Conservation (phyloP, 179 eudicot species). For the Gypsophila paniculata region DNA sequence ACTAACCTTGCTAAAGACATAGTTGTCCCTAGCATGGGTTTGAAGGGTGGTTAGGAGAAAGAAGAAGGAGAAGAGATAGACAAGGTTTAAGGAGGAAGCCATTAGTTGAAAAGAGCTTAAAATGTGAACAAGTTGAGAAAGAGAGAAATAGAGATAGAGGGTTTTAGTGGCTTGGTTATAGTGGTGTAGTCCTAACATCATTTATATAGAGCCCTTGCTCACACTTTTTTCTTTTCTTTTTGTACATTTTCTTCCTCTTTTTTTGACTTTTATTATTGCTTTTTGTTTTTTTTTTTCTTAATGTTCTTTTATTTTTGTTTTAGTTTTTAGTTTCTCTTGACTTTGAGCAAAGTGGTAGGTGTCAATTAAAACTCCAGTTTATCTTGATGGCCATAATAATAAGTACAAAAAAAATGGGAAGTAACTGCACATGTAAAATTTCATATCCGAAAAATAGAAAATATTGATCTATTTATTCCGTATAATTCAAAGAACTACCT, state of each 20-base stretch:
- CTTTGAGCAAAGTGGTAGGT: too few species aligned
- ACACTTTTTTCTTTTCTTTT: neutral
- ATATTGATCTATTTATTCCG: too few species aligned
- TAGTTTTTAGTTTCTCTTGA: too few species aligned
- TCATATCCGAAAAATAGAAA: too few species aligned
- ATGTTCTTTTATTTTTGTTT: neutral
- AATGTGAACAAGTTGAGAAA: conserved; percentile 5
- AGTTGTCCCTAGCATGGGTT: conserved; percentile 59
- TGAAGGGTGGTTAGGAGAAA: conserved; percentile 31
- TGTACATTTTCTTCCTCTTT: neutral
- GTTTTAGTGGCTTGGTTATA: conserved; percentile 24
- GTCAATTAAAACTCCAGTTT: too few species aligned
- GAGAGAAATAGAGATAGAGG: neutral
- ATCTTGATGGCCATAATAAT: too few species aligned
- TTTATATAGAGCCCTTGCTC: conserved; percentile 28
- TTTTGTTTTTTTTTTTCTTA: neutral
- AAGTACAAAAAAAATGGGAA: too few species aligned
- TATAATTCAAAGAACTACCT: too few species aligned
- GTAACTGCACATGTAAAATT: too few species aligned
- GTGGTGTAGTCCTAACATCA: conserved; percentile 18
- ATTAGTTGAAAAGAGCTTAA: conserved; percentile 21
- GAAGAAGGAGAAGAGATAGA: neutral
- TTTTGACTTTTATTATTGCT: neutral
- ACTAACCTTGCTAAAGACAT: conserved; percentile 65
- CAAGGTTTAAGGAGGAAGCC: conserved; percentile 35